A percentile compares a stretch with the other conserved stretches of the same genome.
These are phyloP conservation scores for Leishmania guyanensis DNA, from an alignment of 208 protist species.

Conservation along the genomic window DNA sequence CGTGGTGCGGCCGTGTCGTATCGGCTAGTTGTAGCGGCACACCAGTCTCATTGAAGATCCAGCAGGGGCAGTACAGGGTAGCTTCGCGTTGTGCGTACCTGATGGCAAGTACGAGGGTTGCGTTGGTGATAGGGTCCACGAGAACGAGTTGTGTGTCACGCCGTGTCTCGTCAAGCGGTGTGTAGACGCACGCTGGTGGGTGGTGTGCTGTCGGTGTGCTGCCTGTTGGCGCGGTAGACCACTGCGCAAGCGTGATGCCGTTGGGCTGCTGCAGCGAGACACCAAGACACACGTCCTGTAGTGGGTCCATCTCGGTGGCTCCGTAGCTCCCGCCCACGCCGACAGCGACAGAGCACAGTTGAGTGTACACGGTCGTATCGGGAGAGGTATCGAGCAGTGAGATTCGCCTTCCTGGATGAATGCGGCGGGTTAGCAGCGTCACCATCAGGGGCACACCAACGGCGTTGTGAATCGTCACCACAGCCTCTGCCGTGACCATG, in stretches of 20 bases:
- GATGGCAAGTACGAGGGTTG: slow-evolving; percentile 49
- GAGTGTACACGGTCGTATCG: slow-evolving; percentile 41
- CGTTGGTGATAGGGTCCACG: slow-evolving; percentile 32
- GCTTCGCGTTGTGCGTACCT: slow-evolving; percentile 43
- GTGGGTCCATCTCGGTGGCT: slow-evolving; percentile 66
- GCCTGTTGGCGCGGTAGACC: slow-evolving; percentile 4
- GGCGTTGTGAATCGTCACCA: slow-evolving; percentile 60
- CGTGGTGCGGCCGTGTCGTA: slow-evolving; percentile 12
- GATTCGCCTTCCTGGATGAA: slow-evolving; percentile 22
- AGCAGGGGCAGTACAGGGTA: slow-evolving; percentile 58
- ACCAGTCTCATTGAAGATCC: slow-evolving; percentile 66
- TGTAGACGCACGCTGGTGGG: slow-evolving; percentile 39
- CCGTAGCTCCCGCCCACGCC: slow-evolving; percentile 30
- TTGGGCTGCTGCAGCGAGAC: slow-evolving; percentile 60
- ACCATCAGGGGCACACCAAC: slow-evolving; percentile 59
- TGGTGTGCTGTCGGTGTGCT: slow-evolving; percentile 9
- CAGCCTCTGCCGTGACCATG: slow-evolving; percentile 39
- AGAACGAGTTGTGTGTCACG: slow-evolving; percentile 36
- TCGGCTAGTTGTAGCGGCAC: slow-evolving; percentile 52
- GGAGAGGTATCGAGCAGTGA: slow-evolving; percentile 36
- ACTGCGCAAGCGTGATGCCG: slow-evolving; percentile 36
- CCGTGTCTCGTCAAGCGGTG: slow-evolving; percentile 12
- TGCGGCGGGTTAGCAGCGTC: slow-evolving; percentile 42
- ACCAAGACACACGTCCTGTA: slow-evolving; percentile 63
- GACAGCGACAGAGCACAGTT: slow-evolving; percentile 39